Evolutionary conservation across 202 grass and related monocot genomes (phyloP), one percentile per base, ranked within the genome.

Genomic region (Hordeum pubiflorum): DNA sequence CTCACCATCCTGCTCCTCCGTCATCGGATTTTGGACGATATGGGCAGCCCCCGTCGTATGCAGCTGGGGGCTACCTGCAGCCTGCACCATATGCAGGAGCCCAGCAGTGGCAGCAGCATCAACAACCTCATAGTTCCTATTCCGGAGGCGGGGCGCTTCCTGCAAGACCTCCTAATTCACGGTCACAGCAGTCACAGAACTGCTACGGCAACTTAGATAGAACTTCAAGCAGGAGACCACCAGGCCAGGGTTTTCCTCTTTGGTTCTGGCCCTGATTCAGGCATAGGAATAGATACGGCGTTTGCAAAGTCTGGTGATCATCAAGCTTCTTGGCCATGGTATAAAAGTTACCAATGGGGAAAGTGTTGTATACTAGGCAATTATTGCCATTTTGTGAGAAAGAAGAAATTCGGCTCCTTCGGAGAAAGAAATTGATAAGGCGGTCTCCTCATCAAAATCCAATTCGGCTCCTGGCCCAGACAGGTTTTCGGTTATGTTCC

Each of bases 171-270:
- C 62, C 60, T 69, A 85, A 68, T 80, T 62, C 85, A 43, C 82
- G 72, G 58, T 43, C 29, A 58, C 85, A 84, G 64, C 83, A 91
- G 72, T 31, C 56, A 27, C 81, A 84, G 13, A 95, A 95, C 70
- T 88, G 77, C 23, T 94, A 88, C 10, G 52, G 58, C 33, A 41
- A 79, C 44, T 79, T 93, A 61, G 82, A 94, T 74, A 85, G 85
- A 50, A 52, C 17, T 52, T 52, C 13, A 5, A 15, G 1, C 44
- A 50, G 46, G 46, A 17, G 46, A 79, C 77, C 58, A 78, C 18
- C 83, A 84, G 70, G 69, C 17, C 38, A 12, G 78, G 46, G 46
- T 0, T 6, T 50, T 43, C 69, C 56, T 48, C 55, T 58, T 34
- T 9, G 80, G 59, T 77, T 88, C 54, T 78, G 48, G 14, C 44